These are phyloP conservation scores for Ogataea thermomethanolica DNA, from an alignment of 805 yeast species.

Conservation along the genomic window DNA sequence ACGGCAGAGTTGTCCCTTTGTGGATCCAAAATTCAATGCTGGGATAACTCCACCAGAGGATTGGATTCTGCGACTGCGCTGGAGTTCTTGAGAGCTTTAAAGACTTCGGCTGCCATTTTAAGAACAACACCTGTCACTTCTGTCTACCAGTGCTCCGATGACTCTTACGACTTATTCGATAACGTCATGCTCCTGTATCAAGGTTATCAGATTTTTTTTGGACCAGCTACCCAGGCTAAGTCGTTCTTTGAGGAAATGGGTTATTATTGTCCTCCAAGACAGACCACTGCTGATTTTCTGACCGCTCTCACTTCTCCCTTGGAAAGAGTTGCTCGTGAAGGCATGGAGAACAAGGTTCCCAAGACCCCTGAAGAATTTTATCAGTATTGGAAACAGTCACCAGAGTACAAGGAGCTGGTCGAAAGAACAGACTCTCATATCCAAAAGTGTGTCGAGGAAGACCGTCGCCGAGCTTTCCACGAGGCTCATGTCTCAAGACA, in stretches of 20 bases:
- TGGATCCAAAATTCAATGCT: slow-evolving; percentile 40
- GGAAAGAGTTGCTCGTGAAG: slow-evolving; percentile 30
- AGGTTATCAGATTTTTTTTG: slow-evolving; percentile 39
- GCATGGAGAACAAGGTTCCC: slow-evolving; percentile 37
- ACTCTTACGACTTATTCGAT: slow-evolving; percentile 38
- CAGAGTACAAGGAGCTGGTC: slow-evolving; percentile 31
- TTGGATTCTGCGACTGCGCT: slow-evolving; percentile 63
- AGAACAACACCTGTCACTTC: slow-evolving; percentile 46
- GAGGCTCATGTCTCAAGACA: slow-evolving; percentile 39
- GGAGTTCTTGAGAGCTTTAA: slow-evolving; percentile 53
- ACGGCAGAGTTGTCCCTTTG: slow-evolving; percentile 47
- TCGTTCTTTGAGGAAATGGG: slow-evolving; percentile 37
- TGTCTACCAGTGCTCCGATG: slow-evolving; percentile 39
- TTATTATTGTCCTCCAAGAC: slow-evolving; percentile 38
- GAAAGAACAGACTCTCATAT: slow-evolving; percentile 33
- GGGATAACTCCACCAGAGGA: slow-evolving; percentile 67
- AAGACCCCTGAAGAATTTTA: slow-evolving; percentile 37
- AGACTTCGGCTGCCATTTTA: slow-evolving; percentile 43
- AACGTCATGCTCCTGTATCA: slow-evolving; percentile 37
- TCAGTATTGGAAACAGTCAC: slow-evolving; percentile 36
- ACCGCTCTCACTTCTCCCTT: slow-evolving; percentile 32
- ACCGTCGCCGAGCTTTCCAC: slow-evolving; percentile 26
- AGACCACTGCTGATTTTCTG: slow-evolving; percentile 41
- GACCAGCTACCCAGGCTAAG: slow-evolving; percentile 33
- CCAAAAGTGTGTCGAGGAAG: slow-evolving; percentile 4